Percentiles rank a stretch among this genome's conserved stretches.
phyloP scores from a whole-genome alignment of 2,329 filamentous ascomycete genomes.

The Fusarium haematococcum region DNA sequence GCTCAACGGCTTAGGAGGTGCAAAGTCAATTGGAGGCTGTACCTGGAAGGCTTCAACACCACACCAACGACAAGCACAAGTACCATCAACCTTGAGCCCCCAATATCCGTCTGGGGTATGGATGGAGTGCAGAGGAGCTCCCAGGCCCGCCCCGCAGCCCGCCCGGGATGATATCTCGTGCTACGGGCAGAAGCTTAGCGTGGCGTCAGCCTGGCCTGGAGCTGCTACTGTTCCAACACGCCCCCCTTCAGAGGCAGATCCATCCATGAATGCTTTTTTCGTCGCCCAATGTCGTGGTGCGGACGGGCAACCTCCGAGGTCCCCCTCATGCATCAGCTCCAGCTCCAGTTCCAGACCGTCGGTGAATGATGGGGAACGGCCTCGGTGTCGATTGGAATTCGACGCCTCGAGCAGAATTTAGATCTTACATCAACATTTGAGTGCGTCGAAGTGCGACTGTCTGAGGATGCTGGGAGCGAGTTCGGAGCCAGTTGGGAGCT shows the following conservation, averaged over 20 bases:
- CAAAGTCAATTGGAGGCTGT: slow-evolving; percentile 7
- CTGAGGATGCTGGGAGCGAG: slow-evolving; percentile 9
- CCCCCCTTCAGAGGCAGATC: slow-evolving; percentile 17
- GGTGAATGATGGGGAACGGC: slow-evolving; percentile 23
- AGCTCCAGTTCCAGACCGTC: slow-evolving; percentile 21
- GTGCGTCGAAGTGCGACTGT: not conserved
- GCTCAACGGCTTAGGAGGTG: not conserved
- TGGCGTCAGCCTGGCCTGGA: slow-evolving; percentile 9
- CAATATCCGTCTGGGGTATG: slow-evolving; percentile 4
- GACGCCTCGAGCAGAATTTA: slow-evolving; percentile 15
- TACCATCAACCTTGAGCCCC: not conserved
- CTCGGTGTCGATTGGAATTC: slow-evolving; percentile 14
- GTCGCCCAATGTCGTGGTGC: not conserved
- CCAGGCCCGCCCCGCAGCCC: not conserved
- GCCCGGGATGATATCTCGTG: not conserved
- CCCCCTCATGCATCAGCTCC: slow-evolving; percentile 11
- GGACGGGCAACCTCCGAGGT: slow-evolving; percentile 37
- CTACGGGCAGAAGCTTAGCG: slow-evolving; percentile 11
- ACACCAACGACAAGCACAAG: not conserved
- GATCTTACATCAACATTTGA: slow-evolving; percentile 26
- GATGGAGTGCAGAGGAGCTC: slow-evolving; percentile 1
- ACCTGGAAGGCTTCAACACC: not conserved
- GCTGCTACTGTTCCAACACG: not conserved
- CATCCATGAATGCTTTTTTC: slow-evolving; percentile 14
- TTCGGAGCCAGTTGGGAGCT: slow-evolving; percentile 27